phyloP scores from a whole-genome alignment of 345 rosid genomes.

The Gossypium mustelinum region DNA sequence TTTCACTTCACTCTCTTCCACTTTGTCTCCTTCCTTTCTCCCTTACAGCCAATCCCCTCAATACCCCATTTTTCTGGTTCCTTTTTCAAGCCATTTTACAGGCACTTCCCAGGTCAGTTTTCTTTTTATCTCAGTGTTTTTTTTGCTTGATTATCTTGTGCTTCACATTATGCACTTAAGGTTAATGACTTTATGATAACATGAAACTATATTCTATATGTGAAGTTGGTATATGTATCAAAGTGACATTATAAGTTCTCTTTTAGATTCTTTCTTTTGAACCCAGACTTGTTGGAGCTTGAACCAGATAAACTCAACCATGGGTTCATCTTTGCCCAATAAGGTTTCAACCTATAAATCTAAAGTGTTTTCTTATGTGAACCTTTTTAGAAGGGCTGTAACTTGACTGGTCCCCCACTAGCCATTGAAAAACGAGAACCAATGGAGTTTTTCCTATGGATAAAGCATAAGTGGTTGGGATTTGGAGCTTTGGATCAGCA shows the following conservation, averaged over 20 bases:
- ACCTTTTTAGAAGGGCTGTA: not conserved
- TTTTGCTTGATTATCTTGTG: not conserved
- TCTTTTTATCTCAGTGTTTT: not conserved
- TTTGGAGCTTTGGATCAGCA: conserved; percentile 2
- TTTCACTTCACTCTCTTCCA: conserved; percentile 1
- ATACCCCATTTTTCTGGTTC: conserved; percentile 20
- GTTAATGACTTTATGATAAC: not conserved
- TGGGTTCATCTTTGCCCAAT: not conserved
- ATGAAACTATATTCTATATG: too few species aligned
- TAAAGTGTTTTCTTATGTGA: not conserved
- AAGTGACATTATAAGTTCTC: not conserved
- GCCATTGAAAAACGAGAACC: not conserved
- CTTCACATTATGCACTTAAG: not conserved
- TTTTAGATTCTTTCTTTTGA: not conserved
- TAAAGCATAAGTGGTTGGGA: not conserved
- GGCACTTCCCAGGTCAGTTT: conserved; percentile 33
- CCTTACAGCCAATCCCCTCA: conserved; percentile 4
- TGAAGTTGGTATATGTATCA: too few species aligned
- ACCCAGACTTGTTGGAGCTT: not conserved
- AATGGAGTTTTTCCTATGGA: not conserved
- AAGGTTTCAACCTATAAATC: not conserved
- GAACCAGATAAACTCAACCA: not conserved
- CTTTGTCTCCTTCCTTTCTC: conserved; percentile 6
- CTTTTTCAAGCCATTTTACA: conserved; percentile 22
- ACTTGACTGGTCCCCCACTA: not conserved